These are phyloP conservation scores for Knufia petricola DNA, from an alignment of 2,329 filamentous ascomycete species.

Conservation along the genomic window DNA sequence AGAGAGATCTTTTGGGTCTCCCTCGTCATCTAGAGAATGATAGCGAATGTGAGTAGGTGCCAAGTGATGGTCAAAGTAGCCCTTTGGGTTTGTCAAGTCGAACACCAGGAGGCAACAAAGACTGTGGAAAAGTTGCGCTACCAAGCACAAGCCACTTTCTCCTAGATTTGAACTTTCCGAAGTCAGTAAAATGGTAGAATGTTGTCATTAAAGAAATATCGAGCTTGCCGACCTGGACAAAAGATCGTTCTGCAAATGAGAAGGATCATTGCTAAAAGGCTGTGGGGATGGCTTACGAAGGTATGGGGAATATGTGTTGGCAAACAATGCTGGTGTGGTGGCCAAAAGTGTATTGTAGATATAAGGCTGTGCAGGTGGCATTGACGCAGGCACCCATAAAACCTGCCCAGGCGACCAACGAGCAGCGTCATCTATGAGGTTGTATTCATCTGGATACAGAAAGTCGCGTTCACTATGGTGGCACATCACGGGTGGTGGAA, in stretches of 20 bases:
- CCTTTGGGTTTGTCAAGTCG: not conserved
- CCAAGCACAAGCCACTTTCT: not conserved
- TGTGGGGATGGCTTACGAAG: slow-evolving; percentile 1
- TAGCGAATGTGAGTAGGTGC: not conserved
- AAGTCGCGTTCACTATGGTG: not conserved
- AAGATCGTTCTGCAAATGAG: not conserved
- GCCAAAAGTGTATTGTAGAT: not conserved
- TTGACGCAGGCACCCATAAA: not conserved
- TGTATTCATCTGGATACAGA: not conserved
- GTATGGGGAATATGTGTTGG: not conserved
- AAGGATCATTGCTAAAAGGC: slow-evolving; percentile 4
- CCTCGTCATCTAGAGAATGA: slow-evolving; percentile 34
- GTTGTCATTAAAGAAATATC: not conserved
- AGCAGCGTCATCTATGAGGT: not conserved
- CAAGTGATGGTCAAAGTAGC: not conserved
- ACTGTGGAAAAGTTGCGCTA: not conserved
- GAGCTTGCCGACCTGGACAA: not conserved
- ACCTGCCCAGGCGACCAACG: slow-evolving; percentile 2
- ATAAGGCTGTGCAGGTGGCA: not conserved
- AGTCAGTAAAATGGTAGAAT: slow-evolving; percentile 7
- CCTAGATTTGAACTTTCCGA: slow-evolving; percentile 3
- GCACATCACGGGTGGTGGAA: too few species aligned
- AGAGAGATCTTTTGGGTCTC: slow-evolving; percentile 52
- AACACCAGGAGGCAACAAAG: not conserved
- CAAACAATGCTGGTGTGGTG: not conserved